Percentiles rank a stretch among this genome's conserved stretches.
phyloP scores from a whole-genome alignment of 208 protist genomes.

The Balamuthia mandrillaris region DNA sequence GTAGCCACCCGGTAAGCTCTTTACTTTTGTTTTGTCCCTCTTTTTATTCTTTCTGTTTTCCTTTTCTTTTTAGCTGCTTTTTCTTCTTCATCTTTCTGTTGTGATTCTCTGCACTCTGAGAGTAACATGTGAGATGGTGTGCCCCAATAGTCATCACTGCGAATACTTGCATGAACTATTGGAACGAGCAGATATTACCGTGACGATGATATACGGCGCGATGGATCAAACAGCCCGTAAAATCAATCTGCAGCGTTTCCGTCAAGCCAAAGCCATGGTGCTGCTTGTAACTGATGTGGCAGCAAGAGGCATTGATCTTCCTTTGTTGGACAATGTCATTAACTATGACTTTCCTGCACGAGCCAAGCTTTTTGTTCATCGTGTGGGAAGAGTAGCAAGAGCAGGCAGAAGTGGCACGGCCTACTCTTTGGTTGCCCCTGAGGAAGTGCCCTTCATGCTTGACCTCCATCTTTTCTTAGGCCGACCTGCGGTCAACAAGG shows the following conservation, averaged over 20 bases:
- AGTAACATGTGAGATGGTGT: too few relatives aligned
- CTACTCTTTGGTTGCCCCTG: conserved; percentile 89
- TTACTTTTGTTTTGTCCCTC: background rate
- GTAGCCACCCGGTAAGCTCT: conserved; percentile 59
- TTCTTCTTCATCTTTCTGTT: too few relatives aligned
- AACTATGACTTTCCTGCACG: conserved; percentile 98
- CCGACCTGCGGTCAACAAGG: background rate
- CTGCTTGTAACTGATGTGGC: conserved; percentile 99
- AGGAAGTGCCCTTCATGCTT: conserved; percentile 88
- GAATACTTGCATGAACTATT: conserved; percentile 93
- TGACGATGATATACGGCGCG: conserved; percentile 88
- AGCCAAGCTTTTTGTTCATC: conserved; percentile 88
- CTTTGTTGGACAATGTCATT: conserved; percentile 97
- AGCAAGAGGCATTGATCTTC: conserved; percentile 97
- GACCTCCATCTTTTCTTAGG: conserved; percentile 77
- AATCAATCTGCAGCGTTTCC: conserved; percentile 72
- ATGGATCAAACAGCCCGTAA: conserved; percentile 94
- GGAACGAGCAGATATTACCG: conserved; percentile 69
- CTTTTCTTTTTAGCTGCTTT: background rate
- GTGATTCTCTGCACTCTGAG: too few relatives aligned
- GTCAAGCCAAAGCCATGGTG: conserved; percentile 52
- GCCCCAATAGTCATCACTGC: conserved; percentile 94
- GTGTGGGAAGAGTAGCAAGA: conserved; percentile 97
- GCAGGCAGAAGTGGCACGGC: conserved; percentile 91
- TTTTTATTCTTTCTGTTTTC: background rate